Percentiles rank a stretch among this genome's conserved stretches.
Evolutionary conservation across 192 early-diverging fungal genomes (phyloP).

Genomic region (Coemansia guatemalensis): DNA sequence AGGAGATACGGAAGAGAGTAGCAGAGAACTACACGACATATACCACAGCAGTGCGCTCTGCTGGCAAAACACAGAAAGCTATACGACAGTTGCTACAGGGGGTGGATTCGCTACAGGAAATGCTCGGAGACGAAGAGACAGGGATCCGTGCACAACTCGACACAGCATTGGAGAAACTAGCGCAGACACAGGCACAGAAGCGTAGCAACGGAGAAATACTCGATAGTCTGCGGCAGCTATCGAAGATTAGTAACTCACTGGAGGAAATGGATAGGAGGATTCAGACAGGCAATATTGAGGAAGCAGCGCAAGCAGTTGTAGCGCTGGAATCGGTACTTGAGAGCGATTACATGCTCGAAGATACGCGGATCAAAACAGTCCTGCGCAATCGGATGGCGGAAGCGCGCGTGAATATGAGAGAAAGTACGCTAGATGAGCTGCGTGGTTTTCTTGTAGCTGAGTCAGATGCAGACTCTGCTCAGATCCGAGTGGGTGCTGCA

Average conservation of each 20-base stretch:
- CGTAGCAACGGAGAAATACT: constrained; percentile 11
- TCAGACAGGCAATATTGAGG: neutral
- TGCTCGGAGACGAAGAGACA: constrained; percentile 28
- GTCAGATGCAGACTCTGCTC: neutral
- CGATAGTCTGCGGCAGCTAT: constrained; percentile 10
- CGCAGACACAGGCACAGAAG: constrained; percentile 4
- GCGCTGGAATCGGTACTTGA: constrained; percentile 5
- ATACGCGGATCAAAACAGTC: constrained; percentile 6
- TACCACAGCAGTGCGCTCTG: constrained; percentile 1
- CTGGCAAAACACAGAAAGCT: constrained; percentile 8
- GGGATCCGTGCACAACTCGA: constrained; percentile 24
- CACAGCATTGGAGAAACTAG: constrained; percentile 10
- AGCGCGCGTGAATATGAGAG: constrained; percentile 21
- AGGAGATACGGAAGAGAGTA: constrained; percentile 8
- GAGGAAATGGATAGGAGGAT: constrained; percentile 17
- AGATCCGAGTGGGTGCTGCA: neutral
- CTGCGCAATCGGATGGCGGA: constrained; percentile 8
- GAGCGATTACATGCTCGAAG: constrained; percentile 6
- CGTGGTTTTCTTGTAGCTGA: constrained; percentile 5
- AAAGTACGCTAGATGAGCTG: constrained; percentile 6
- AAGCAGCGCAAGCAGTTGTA: constrained; percentile 13
- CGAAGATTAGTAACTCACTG: constrained; percentile 9
- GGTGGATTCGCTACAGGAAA: constrained; percentile 27
- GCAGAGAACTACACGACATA: constrained; percentile 10
- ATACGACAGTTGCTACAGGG: constrained; percentile 22